Conservation (phyloP, 2,329 filamentous ascomycete genomes). For the Lasiodiplodia gonubiensis region DNA sequence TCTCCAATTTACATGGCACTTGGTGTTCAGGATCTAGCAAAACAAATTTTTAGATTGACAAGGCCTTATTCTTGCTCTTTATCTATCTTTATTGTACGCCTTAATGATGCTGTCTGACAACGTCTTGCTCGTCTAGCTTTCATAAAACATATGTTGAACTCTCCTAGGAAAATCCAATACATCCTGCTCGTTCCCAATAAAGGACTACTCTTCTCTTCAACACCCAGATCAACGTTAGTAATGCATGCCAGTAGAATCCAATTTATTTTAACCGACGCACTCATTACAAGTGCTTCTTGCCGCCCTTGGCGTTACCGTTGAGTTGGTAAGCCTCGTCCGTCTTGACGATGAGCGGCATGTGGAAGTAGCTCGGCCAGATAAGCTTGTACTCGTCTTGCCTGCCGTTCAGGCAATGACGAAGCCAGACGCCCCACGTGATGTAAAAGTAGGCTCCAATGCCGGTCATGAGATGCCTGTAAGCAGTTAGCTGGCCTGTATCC, state of each 20-base stretch:
- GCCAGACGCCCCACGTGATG: conserved; percentile 82
- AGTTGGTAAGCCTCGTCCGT: background rate
- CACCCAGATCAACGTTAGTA: background rate
- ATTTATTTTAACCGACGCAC: background rate
- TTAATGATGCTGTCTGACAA: background rate
- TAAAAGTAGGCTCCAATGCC: conserved; percentile 84
- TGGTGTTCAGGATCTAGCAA: background rate
- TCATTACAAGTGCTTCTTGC: conserved; percentile 17
- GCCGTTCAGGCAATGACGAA: conserved; percentile 76
- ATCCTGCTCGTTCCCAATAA: background rate
- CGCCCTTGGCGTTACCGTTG: conserved; percentile 10
- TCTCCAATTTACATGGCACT: background rate
- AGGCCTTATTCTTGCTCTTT: background rate
- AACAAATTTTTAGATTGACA: background rate
- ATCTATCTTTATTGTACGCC: background rate
- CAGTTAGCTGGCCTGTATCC: background rate
- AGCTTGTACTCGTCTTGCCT: conserved; percentile 74
- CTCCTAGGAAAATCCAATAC: background rate
- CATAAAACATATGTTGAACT: background rate
- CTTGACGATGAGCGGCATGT: conserved; percentile 59
- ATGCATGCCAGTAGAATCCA: conserved; percentile 2
- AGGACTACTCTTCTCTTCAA: background rate
- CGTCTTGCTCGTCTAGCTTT: background rate
- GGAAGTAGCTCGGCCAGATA: conserved; percentile 69
- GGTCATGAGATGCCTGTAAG: conserved; percentile 74